Evolutionary conservation across 1,139 yeast species (phyloP), one percentile per base, ranked within the genome.

Genomic region (Taphrina wiesneri): DNA sequence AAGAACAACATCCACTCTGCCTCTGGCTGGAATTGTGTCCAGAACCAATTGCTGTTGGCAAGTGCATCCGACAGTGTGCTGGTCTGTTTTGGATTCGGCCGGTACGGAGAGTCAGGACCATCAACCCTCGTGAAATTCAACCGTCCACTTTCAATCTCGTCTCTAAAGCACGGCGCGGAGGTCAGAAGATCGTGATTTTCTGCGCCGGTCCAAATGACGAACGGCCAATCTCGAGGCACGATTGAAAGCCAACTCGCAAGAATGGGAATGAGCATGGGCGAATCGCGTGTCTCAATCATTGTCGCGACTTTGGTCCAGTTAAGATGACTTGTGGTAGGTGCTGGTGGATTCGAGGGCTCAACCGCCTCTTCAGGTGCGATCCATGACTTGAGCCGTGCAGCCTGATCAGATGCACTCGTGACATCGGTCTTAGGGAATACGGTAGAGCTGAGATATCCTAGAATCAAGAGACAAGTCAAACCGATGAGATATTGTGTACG

Each of bases 1-100:
- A 60, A 60, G 57, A 60, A 60, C 47, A 60, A 30, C 64, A 60
- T 60, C 64, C 64, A 60, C 11, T 60, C 64, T 26, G 64, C 64
- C 19, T 19, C 23, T 3, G 64, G 43, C 28, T 60, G 57, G 47
- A 49, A 53, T 23, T 43, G 57, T 6, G 46, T 41, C 64, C 64
- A 60, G 57, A 49, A 60, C 64, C 64, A 60, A 54, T 54, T 54
- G 28, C 45, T 36, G 23, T 54, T 54, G 1, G 36, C 46, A 23
- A 54, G 59, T 5, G 39, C 25, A 19, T 54, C 59, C 9, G 59
- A 54, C 2, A 54, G 36, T n/a, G 59, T 54, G 15, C 43, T 28
- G 3, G 59, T 54, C 11, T n/a, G 36, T 21, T 23, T 15, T 6
- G 49, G 46, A 19, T 39, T 21, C 49, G 59, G 59, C 23, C 36